phyloP scores from a whole-genome alignment of 2,329 filamentous ascomycete species.

The Pezicula neosporulosa region DNA sequence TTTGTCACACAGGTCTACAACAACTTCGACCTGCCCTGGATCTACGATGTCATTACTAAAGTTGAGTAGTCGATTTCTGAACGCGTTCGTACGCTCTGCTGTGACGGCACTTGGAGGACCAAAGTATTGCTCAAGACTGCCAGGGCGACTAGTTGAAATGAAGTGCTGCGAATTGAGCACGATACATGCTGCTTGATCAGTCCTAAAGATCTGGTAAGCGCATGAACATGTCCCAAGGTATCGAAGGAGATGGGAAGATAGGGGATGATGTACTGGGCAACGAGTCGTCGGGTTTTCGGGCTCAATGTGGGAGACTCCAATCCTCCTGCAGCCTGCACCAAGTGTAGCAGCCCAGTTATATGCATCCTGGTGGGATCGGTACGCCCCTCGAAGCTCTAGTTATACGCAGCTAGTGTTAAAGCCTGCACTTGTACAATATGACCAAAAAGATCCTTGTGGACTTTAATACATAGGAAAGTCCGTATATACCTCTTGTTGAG shows the following conservation, averaged over 20 bases:
- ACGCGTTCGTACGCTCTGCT: slow-evolving; percentile 7
- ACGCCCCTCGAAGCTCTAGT: slow-evolving; percentile 10
- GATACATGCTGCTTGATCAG: slow-evolving; percentile 14
- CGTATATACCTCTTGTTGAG: slow-evolving; percentile 16
- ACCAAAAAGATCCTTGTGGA: not conserved
- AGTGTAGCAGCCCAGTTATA: slow-evolving; percentile 10
- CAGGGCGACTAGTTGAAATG: slow-evolving; percentile 4
- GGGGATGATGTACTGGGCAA: slow-evolving; percentile 9
- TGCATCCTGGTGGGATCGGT: slow-evolving; percentile 10
- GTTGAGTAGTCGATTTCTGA: slow-evolving; percentile 10
- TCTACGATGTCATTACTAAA: slow-evolving; percentile 7
- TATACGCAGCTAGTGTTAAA: not conserved
- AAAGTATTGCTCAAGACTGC: slow-evolving; percentile 13
- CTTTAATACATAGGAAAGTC: not conserved
- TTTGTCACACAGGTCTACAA: slow-evolving; percentile 4
- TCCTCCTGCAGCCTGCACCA: slow-evolving; percentile 13
- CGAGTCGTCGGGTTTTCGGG: slow-evolving; percentile 11
- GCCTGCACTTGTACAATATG: not conserved
- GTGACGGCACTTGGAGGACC: slow-evolving; percentile 10
- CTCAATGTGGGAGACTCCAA: slow-evolving; percentile 6
- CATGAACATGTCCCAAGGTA: not conserved
- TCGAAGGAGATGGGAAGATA: not conserved
- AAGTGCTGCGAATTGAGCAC: slow-evolving; percentile 8
- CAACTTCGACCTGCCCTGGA: not conserved
- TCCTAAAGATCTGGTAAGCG: slow-evolving; percentile 7